These are phyloP conservation scores for Xylaria flabelliformis DNA, from an alignment of 495 filamentous ascomycete genomes.

Conservation along the genomic window DNA sequence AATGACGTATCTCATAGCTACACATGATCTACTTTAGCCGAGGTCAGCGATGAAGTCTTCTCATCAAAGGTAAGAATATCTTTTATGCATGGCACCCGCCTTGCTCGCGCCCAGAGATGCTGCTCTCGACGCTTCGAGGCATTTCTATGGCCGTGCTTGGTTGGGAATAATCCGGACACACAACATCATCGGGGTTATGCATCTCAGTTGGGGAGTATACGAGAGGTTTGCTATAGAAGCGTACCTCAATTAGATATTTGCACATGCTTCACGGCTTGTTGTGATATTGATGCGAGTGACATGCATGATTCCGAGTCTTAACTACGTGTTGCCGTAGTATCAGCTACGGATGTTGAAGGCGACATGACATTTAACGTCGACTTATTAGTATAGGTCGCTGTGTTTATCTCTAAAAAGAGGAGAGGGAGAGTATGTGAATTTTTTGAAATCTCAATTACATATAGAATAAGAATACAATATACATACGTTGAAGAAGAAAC, in stretches of 20 bases:
- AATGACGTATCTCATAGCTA: constrained; percentile 5
- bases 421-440: background rate
- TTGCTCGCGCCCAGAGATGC: constrained; percentile 15
- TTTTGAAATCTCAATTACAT: background rate
- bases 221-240: constrained; percentile 29
- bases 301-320: background rate
- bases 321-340: background rate
- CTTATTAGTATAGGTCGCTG: background rate
- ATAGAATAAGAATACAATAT: background rate
- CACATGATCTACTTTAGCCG: constrained; percentile 5
- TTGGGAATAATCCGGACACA: constrained; percentile 14
- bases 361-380: background rate
- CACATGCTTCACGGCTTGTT: constrained; percentile 24
- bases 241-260: constrained; percentile 30
- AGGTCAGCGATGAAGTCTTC: constrained; percentile 17
- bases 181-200: constrained; percentile 18
- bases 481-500: background rate
- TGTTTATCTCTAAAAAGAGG: background rate
- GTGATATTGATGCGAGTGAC: constrained; percentile 21
- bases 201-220: constrained; percentile 15
- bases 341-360: constrained; percentile 1
- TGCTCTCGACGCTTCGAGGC: constrained; percentile 4
- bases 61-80: constrained; percentile 23
- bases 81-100: constrained; percentile 18
- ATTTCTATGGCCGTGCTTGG: constrained; percentile 17